phyloP scores from a whole-genome alignment of 1,284 basidiomycete species.

The Pterulicium gracile region DNA sequence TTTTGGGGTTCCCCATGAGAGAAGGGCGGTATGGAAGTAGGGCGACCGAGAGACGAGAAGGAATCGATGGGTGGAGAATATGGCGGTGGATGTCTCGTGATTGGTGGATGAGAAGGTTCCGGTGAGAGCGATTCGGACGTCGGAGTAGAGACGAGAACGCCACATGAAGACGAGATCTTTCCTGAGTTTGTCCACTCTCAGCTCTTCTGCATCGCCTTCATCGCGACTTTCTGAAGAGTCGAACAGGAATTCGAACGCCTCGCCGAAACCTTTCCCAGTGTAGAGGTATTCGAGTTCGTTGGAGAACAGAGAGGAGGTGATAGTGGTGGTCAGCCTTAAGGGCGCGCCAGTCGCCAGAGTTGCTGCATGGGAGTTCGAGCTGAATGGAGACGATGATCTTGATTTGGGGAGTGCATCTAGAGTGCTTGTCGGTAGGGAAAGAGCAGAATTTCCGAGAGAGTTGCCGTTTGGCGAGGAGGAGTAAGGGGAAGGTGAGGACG shows the following conservation, averaged over 20 bases:
- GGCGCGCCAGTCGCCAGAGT: conserved; percentile 29
- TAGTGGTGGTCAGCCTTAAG: conserved; percentile 51
- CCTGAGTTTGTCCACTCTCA: conserved; percentile 76
- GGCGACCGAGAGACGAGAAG: conserved; percentile 83
- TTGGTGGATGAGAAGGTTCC: conserved; percentile 49
- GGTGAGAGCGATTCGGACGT: conserved; percentile 72
- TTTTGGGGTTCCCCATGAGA: conserved; percentile 40
- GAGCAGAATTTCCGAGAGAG: conserved; percentile 46
- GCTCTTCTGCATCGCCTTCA: conserved; percentile 50
- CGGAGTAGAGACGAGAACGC: conserved; percentile 86
- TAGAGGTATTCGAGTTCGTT: conserved; percentile 88
- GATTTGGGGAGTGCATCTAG: conserved; percentile 35
- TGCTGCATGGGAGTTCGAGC: conserved; percentile 32
- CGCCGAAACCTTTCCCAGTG: conserved; percentile 79
- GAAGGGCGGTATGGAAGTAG: conserved; percentile 74
- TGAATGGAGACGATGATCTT: conserved; percentile 46
- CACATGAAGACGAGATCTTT: conserved; percentile 95
- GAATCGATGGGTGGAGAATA: conserved; percentile 89
- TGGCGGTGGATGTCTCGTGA: conserved; percentile 60
- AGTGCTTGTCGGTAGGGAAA: conserved; percentile 41
- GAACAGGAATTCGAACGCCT: conserved; percentile 84
- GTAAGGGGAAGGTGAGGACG: conserved; percentile 46
- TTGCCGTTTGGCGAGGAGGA: conserved; percentile 38
- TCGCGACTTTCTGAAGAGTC: conserved; percentile 50
- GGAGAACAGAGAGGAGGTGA: conserved; percentile 67